phyloP scores from a whole-genome alignment of 345 rosid species.

The Bruguiera sexangula region DNA sequence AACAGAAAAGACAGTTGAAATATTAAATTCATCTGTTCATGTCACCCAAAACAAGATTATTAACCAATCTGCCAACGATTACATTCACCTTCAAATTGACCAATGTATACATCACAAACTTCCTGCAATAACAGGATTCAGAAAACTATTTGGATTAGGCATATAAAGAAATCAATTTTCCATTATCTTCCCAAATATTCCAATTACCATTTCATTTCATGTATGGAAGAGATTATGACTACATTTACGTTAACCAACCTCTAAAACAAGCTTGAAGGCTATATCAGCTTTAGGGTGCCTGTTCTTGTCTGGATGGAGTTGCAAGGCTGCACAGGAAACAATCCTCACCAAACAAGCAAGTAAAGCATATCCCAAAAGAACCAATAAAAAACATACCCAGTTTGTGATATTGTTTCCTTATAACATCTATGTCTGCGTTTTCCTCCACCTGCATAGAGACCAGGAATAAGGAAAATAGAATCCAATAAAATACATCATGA shows the following conservation, averaged over 20 bases:
- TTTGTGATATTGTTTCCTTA: conserved; percentile 64
- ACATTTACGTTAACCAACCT: conserved; percentile 46
- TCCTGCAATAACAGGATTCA: no score
- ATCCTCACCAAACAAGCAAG: background rate
- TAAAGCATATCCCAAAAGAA: background rate
- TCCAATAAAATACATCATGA: background rate
- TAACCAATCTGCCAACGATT: no score
- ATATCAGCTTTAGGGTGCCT: conserved; percentile 72
- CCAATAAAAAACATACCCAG: conserved; percentile 46
- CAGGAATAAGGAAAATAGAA: background rate
- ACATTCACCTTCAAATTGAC: no score
- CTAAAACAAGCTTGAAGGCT: conserved; percentile 86
- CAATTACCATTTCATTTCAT: no score
- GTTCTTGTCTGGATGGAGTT: conserved; percentile 93
- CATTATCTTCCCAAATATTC: no score
- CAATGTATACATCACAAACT: no score
- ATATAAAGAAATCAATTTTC: no score
- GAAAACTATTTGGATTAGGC: no score
- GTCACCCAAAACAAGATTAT: no score
- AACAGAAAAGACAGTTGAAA: no score
- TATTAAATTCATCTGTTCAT: no score
- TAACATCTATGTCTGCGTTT: conserved; percentile 52
- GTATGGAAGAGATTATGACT: background rate
- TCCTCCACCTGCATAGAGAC: conserved; percentile 54
- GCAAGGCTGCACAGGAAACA: conserved; percentile 54